These are phyloP conservation scores for Russula sp. DNA, from an alignment of 768 basidiomycete species.

Conservation along the genomic window DNA sequence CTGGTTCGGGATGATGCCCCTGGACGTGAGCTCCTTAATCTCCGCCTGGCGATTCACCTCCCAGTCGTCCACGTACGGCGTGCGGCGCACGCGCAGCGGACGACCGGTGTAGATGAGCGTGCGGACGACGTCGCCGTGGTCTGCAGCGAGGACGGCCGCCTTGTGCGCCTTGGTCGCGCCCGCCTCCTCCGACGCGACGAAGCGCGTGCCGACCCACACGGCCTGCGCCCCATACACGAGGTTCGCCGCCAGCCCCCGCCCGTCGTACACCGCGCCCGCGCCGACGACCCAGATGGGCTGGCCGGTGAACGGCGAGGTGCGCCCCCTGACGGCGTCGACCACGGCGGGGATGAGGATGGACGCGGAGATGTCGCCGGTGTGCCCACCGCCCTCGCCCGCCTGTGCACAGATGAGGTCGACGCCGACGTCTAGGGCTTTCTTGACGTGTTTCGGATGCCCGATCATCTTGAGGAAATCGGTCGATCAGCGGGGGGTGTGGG, in stretches of 20 bases:
- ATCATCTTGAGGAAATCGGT: slow-evolving; percentile 51
- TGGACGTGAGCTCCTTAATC: slow-evolving; percentile 74
- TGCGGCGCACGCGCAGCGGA: slow-evolving; percentile 79
- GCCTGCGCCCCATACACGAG: slow-evolving; percentile 85
- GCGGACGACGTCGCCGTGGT: slow-evolving; percentile 72
- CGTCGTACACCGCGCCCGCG: slow-evolving; percentile 89
- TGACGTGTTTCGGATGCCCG: slow-evolving; percentile 88
- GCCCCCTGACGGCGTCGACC: slow-evolving; percentile 76
- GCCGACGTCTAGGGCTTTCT: slow-evolving; percentile 74
- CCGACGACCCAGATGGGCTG: slow-evolving; percentile 83
- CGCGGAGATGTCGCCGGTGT: slow-evolving; percentile 79
- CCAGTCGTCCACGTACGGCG: slow-evolving; percentile 84
- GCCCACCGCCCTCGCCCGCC: slow-evolving; percentile 70
- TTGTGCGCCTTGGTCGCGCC: slow-evolving; percentile 82
- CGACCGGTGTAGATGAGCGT: slow-evolving; percentile 91
- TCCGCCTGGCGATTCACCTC: slow-evolving; percentile 71
- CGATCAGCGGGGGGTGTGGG: too few species aligned
- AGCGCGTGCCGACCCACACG: slow-evolving; percentile 65
- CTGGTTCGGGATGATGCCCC: slow-evolving; percentile 76
- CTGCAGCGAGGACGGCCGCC: slow-evolving; percentile 61
- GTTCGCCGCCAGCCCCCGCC: slow-evolving; percentile 81
- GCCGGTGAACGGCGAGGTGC: slow-evolving; percentile 73
- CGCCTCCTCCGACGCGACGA: slow-evolving; percentile 79
- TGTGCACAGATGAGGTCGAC: slow-evolving; percentile 94
- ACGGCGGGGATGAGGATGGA: slow-evolving; percentile 87